Conservation (phyloP, 352 stramenopile species). For the Aphanomyces euteiches region DNA sequence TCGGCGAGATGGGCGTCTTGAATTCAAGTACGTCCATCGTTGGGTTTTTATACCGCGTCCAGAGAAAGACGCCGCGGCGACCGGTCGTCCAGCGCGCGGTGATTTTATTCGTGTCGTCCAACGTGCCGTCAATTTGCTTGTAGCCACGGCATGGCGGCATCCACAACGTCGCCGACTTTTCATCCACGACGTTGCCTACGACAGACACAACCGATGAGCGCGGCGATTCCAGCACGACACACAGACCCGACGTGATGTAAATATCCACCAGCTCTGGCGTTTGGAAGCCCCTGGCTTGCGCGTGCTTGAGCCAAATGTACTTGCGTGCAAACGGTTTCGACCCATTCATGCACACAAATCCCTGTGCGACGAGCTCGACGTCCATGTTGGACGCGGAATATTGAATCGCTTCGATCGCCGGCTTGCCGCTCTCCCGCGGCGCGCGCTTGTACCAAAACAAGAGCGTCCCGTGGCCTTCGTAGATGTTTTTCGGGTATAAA, state of each 20-base stretch:
- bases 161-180: conserved; percentile 47
- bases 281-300: not conserved
- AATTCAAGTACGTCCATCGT: not conserved
- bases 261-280: conserved; percentile 41
- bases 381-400: conserved; percentile 59
- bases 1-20: conserved; percentile 8
- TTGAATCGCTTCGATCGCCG: conserved; percentile 60
- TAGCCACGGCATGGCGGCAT: conserved; percentile 66
- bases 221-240: not conserved
- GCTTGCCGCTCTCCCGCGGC: conserved; percentile 54
- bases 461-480: conserved; percentile 30
- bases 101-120: conserved; percentile 55
- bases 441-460: conserved; percentile 62
- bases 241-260: conserved; percentile 38
- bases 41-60: conserved; percentile 40
- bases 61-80: conserved; percentile 61
- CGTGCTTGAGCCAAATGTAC: conserved; percentile 19
- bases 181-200: conserved; percentile 12
- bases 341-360: conserved; percentile 55
- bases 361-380: conserved; percentile 66
- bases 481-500: conserved; percentile 14
- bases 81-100: conserved; percentile 1
- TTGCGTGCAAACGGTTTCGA: conserved; percentile 13
- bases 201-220: not conserved
- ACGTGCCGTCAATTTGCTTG: conserved; percentile 60